phyloP scores from a whole-genome alignment of 2,329 filamentous ascomycete genomes.

The Penicillium expansum region DNA sequence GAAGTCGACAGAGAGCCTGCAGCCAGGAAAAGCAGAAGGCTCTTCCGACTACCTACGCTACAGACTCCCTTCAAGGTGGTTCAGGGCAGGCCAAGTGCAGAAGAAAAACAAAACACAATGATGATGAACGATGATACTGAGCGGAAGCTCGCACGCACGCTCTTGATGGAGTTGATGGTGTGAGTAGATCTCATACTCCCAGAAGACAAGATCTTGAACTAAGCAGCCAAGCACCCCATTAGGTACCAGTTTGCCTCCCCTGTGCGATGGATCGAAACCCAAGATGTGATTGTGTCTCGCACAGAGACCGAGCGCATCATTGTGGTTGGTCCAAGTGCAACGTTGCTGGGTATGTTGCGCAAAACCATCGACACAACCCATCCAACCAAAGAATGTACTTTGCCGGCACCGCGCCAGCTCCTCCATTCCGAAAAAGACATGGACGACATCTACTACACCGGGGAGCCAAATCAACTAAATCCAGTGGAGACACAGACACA shows the following conservation, averaged over 20 bases:
- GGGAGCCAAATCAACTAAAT: background rate
- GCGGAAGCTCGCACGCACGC: constrained; percentile 6
- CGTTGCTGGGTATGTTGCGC: constrained; percentile 35
- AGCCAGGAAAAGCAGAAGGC: background rate
- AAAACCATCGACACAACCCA: constrained; percentile 19
- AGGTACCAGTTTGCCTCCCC: constrained; percentile 16
- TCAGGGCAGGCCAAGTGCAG: background rate
- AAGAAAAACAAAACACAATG: background rate
- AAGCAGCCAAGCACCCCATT: background rate
- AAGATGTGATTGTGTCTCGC: constrained; percentile 32
- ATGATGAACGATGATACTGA: constrained; percentile 3
- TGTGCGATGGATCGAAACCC: constrained; percentile 35
- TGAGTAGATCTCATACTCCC: constrained; percentile 2
- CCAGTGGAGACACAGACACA: background rate
- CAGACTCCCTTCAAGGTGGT: background rate
- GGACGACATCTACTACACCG: background rate
- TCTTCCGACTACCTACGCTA: background rate
- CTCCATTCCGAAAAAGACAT: background rate
- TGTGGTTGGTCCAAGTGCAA: constrained; percentile 38
- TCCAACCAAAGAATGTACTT: background rate
- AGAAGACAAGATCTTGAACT: background rate
- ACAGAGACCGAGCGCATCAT: constrained; percentile 30
- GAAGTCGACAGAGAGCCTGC: background rate
- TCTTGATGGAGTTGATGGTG: constrained; percentile 25
- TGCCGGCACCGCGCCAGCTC: background rate